phyloP scores from a whole-genome alignment of 371 early-diverging fungal genomes.

The Capillidium rhysosporum region DNA sequence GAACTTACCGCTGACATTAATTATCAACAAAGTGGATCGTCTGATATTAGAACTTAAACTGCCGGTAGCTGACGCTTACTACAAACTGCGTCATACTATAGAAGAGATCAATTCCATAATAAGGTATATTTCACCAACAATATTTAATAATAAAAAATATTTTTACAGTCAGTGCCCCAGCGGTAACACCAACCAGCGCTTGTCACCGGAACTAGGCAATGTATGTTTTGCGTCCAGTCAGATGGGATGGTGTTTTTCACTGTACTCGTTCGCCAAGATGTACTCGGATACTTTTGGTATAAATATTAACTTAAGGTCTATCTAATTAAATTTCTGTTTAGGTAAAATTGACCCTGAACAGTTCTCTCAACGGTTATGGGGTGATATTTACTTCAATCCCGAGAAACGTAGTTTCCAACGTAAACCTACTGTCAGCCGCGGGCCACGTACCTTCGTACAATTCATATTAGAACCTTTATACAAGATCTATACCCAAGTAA shows the following conservation, averaged over 20 bases:
- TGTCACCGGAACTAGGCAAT: constrained; percentile 89
- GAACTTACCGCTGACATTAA: constrained; percentile 56
- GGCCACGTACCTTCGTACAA: constrained; percentile 80
- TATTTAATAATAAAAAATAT: background rate
- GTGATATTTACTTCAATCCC: constrained; percentile 80
- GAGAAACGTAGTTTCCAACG: constrained; percentile 62
- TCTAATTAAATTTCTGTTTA: constrained; percentile 2
- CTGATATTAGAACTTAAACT: constrained; percentile 86
- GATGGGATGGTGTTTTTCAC: constrained; percentile 88
- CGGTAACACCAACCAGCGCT: constrained; percentile 19
- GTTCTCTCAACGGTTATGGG: constrained; percentile 91
- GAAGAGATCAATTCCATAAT: constrained; percentile 87
- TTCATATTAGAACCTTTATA: constrained; percentile 93
- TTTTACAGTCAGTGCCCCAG: background rate
- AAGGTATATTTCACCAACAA: constrained; percentile 16
- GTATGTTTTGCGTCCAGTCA: constrained; percentile 89
- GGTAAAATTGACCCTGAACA: constrained; percentile 48
- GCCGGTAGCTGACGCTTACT: constrained; percentile 91
- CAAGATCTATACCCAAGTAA: constrained; percentile 74
- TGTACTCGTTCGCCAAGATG: constrained; percentile 79
- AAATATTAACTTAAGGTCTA: background rate
- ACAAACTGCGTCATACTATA: constrained; percentile 81
- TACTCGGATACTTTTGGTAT: constrained; percentile 61
- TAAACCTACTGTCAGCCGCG: constrained; percentile 27
- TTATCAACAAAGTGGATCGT: constrained; percentile 93